Conservation (phyloP, 805 yeast genomes). For the Candida mattraensis region DNA sequence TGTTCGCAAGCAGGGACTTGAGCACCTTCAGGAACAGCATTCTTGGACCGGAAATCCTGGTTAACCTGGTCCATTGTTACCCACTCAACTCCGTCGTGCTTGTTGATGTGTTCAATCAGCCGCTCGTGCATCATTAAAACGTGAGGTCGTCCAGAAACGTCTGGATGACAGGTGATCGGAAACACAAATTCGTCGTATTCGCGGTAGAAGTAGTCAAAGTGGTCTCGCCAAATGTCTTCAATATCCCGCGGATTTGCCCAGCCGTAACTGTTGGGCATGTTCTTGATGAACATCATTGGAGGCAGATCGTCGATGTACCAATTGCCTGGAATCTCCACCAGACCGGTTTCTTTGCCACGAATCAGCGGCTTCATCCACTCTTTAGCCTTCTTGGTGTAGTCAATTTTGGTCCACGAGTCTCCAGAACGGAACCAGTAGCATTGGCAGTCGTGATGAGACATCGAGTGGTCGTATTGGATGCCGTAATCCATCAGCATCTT, state of each 20-base stretch:
- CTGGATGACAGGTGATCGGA: constrained; percentile 40
- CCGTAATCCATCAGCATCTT: constrained; percentile 36
- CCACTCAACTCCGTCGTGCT: constrained; percentile 41
- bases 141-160: constrained; percentile 39
- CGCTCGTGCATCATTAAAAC: constrained; percentile 38
- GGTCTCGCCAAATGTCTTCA: constrained; percentile 40
- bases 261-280: constrained; percentile 33
- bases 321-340: constrained; percentile 39
- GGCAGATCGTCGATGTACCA: constrained; percentile 41
- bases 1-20: constrained; percentile 24
- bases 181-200: constrained; percentile 39
- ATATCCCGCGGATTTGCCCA: constrained; percentile 38
- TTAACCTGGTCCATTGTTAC: constrained; percentile 38
- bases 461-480: constrained; percentile 39
- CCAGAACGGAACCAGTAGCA: constrained; percentile 38
- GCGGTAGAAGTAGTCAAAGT: constrained; percentile 38
- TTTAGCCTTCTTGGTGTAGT: constrained; percentile 35
- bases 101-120: constrained; percentile 36
- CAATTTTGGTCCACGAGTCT: constrained; percentile 38
- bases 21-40: constrained; percentile 32
- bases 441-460: constrained; percentile 38
- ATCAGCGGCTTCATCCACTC: constrained; percentile 39
- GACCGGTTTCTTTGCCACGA: constrained; percentile 34
- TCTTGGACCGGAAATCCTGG: constrained; percentile 32
- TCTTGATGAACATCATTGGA: constrained; percentile 40